phyloP scores from a whole-genome alignment of 305 asterid genomes.

The Euphrasia arctica region DNA sequence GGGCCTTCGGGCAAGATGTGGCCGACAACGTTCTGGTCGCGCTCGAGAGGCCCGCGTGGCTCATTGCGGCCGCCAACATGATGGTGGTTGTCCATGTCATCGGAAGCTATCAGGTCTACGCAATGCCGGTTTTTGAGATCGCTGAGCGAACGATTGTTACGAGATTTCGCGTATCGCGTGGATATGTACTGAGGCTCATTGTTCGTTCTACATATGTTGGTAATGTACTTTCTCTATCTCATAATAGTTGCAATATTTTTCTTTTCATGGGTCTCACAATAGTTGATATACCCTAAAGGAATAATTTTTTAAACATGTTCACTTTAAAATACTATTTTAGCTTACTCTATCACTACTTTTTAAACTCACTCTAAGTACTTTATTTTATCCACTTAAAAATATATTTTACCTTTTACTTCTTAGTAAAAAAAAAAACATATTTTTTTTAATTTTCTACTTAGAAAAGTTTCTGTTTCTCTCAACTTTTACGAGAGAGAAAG shows the following conservation, averaged over 20 bases:
- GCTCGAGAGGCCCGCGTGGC: slow-evolving; percentile 88
- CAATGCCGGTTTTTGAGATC: slow-evolving; percentile 90
- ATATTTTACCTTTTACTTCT: no score
- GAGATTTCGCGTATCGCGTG: slow-evolving; percentile 40
- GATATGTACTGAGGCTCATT: slow-evolving; percentile 48
- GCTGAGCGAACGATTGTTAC: slow-evolving; percentile 45
- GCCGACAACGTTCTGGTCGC: slow-evolving; percentile 72
- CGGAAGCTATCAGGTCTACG: slow-evolving; percentile 97
- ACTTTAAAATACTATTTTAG: no score
- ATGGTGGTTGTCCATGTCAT: slow-evolving; percentile 92
- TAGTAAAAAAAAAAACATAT: neutral
- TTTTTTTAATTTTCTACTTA: neutral
- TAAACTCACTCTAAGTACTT: no score
- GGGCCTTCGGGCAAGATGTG: slow-evolving; percentile 89
- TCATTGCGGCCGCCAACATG: slow-evolving; percentile 86
- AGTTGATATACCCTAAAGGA: no score
- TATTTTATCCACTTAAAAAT: no score
- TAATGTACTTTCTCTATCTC: slow-evolving; percentile 19
- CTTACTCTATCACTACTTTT: no score
- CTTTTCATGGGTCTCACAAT: no score
- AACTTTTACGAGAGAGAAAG: no score
- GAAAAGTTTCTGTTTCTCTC: no score
- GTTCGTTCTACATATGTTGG: slow-evolving; percentile 88
- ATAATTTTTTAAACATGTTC: no score
- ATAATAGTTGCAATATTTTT: no score